Percentiles rank a stretch among this genome's conserved stretches.
phyloP scores from a whole-genome alignment of 1,284 basidiomycete genomes.

The Grifola frondosa region DNA sequence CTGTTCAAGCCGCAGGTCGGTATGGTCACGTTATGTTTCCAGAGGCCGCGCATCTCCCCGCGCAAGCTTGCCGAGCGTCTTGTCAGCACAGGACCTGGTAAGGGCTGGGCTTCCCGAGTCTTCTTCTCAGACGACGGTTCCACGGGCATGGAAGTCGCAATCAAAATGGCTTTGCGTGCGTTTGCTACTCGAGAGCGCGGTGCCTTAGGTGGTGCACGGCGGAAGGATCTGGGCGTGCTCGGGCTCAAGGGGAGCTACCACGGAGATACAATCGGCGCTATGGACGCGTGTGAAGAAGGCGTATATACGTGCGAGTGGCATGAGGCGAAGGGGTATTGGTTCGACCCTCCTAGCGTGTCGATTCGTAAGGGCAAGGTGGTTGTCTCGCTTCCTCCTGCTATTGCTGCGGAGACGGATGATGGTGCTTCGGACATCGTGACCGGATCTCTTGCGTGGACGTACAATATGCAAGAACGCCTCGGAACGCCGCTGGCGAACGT shows the following conservation, averaged over 20 bases:
- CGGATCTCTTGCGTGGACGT: slow-evolving; percentile 60
- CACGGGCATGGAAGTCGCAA: slow-evolving; percentile 93
- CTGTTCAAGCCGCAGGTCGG: slow-evolving; percentile 86
- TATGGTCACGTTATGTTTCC: slow-evolving; percentile 99
- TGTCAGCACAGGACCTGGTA: slow-evolving; percentile 69
- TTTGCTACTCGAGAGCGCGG: slow-evolving; percentile 51
- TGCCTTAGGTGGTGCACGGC: slow-evolving; percentile 34
- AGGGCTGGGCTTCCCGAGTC: slow-evolving; percentile 87
- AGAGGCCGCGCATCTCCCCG: slow-evolving; percentile 83
- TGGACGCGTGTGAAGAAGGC: slow-evolving; percentile 93
- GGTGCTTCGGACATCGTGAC: slow-evolving; percentile 35
- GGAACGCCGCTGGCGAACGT: slow-evolving; percentile 56
- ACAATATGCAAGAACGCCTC: slow-evolving; percentile 71
- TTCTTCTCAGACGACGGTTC: slow-evolving; percentile 96
- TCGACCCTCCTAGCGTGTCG: slow-evolving; percentile 82
- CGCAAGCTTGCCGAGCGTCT: slow-evolving; percentile 75
- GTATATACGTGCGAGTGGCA: slow-evolving; percentile 99
- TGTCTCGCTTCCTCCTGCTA: slow-evolving; percentile 58
- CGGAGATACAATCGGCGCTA: slow-evolving; percentile 96
- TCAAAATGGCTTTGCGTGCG: slow-evolving; percentile 94
- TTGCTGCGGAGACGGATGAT: slow-evolving; percentile 36
- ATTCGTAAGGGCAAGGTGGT: slow-evolving; percentile 63
- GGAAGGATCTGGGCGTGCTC: slow-evolving; percentile 74
- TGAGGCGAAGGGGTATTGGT: slow-evolving; percentile 88
- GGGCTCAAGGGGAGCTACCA: slow-evolving; percentile 95